Evolutionary conservation across 2,329 filamentous ascomycete species (phyloP), one percentile per base, ranked within the genome.

Genomic region (Stagonosporopsis cucurbitacearum): DNA sequence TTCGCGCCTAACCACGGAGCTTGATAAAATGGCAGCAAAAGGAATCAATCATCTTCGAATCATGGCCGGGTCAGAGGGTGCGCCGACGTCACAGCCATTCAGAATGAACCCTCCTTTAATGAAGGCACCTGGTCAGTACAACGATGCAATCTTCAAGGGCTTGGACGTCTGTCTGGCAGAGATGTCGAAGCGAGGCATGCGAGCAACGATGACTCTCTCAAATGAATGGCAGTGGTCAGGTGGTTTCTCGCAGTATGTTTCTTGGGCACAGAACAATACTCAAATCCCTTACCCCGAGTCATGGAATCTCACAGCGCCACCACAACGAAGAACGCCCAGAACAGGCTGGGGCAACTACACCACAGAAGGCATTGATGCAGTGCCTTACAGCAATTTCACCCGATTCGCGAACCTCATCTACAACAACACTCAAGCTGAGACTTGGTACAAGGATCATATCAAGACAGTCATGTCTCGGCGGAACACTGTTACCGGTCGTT

Each of bases 321-420:
- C 75, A 1, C 75, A 77, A 47, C 66, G 72, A 28, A 54, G 60
- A 7, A 60, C 50, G 1, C 72, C 74, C 0, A 57, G 71, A 0
- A 77, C 73, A 8, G 75, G 75, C 6, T 77, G 75, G 75, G 75
- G 75, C n/a, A 71, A 70, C 35, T 77, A 77, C 46, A 75, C 75
- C 2, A 59, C 56, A n/a, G 57, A 72, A 44, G 67, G 70, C 1
- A 59, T 76, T 9, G 59, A 76, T 49, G 73, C 73, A 8, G 68
- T 62, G 3, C 58, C 69, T 1, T 77, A 74, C 51, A 50, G 45
- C 46, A 62, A 67, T 2, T 71, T 70, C 50, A 60, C 56, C 20
- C 60, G 65, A 6, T 71, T 63, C 37, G 74, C 73, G 11, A 77
- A 77, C 49, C 51, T 63, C 5, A 72, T 77, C 28, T 77, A 77